Evolutionary conservation across 768 basidiomycete genomes (phyloP), one percentile per base, ranked within the genome.

Genomic region (Serendipita sp.): DNA sequence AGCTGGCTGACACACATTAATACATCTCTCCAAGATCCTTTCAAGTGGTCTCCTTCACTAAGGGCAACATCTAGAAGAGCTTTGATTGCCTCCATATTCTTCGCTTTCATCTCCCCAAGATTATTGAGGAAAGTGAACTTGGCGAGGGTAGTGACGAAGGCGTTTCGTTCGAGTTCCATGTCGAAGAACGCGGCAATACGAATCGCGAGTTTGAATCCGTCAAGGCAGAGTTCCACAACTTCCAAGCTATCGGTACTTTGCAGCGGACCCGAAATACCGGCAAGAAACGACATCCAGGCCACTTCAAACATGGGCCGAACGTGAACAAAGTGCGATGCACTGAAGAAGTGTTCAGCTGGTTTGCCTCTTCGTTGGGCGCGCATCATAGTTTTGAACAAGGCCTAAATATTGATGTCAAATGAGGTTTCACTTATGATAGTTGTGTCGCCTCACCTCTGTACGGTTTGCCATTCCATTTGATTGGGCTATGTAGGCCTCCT

Each of bases 41-140:
- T 96, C 65, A 99, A 79, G 71, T 90, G 85, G 71, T 96, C 97
- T 64, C 96, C 96, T 71, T 99, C 94, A n/a, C 82, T 87, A 42
- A 95, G 87, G 16, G 96, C 95, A 45, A 99, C 83, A 69, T 98
- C 96, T 11, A 99, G 76, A 60, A 99, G 77, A 2, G 90, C 75
- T 73, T 97, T 98, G 75, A 99, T 97, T 3, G 95, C 96, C 71
- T 98, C 96, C 83, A 99, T 96, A 70, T 98, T 98, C 78, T 98
- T 98, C 34, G 90, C 80, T 75, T 92, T 94, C 96, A 99, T 99
- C 77, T 98, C 96, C 62, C 93, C 92, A 3, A 98, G 75, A 70
- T 99, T 98, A 72, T 90, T 97, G 66, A 98, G 78, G 79, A 96
- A 96, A 0, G 96, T 99, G 73, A 98, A 97, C 72, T 98, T 99